Conservation (phyloP, 768 basidiomycete species). For the Cystoderma amianthinum region DNA sequence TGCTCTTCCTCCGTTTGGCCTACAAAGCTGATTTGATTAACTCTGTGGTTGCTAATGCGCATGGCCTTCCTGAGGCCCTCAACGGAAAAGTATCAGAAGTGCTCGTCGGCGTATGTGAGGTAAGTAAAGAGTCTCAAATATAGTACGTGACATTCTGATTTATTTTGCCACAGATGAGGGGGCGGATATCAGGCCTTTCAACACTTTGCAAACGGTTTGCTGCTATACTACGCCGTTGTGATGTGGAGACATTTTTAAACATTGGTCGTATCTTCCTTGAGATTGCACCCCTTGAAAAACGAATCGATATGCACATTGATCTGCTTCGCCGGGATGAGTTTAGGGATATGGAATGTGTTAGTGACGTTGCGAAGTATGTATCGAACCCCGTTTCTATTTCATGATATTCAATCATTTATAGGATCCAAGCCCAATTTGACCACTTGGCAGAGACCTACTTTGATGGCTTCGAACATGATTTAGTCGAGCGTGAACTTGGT, state of each 20-base stretch:
- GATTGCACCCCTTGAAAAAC: slow-evolving; percentile 82
- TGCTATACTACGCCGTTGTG: slow-evolving; percentile 71
- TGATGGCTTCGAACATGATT: slow-evolving; percentile 72
- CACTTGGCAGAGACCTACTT: slow-evolving; percentile 90
- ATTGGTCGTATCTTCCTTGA: slow-evolving; percentile 82
- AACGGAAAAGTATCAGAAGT: slow-evolving; percentile 76
- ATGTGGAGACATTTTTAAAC: slow-evolving; percentile 80
- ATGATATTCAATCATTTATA: slow-evolving; percentile 19
- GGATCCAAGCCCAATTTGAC: slow-evolving; percentile 90
- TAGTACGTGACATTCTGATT: slow-evolving; percentile 2
- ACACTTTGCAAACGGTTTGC: slow-evolving; percentile 88
- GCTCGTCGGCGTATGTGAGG: slow-evolving; percentile 94
- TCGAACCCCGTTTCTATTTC: not conserved
- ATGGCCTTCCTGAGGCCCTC: slow-evolving; percentile 81
- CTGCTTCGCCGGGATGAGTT: slow-evolving; percentile 84
- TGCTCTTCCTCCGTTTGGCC: slow-evolving; percentile 89
- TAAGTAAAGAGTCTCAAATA: slow-evolving; percentile 18
- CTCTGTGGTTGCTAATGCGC: slow-evolving; percentile 71
- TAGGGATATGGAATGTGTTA: slow-evolving; percentile 88
- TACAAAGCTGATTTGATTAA: slow-evolving; percentile 86
- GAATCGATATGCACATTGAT: slow-evolving; percentile 88
- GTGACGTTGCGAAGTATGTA: slow-evolving; percentile 79
- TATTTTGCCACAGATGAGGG: slow-evolving; percentile 55
- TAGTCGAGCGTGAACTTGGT: slow-evolving; percentile 86
- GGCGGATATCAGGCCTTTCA: slow-evolving; percentile 73